These are phyloP conservation scores for Notholithocarpus densiflorus DNA, from an alignment of 306 rosid genomes.

Conservation along the genomic window DNA sequence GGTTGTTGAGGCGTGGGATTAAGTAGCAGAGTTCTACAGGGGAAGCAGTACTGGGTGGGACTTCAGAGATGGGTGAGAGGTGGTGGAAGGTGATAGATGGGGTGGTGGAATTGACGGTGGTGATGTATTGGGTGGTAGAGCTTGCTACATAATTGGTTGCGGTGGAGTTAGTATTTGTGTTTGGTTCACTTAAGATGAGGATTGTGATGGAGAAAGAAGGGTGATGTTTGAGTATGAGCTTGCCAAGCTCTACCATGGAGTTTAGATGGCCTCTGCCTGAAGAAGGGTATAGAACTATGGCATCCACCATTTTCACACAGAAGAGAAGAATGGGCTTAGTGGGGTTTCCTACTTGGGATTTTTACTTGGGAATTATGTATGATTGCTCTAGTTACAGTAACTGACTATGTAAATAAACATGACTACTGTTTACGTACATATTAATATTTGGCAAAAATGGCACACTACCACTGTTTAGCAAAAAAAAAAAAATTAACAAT, in stretches of 20 bases:
- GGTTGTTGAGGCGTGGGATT: not conserved
- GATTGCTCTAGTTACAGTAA: too few relatives aligned
- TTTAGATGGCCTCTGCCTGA: conserved; percentile 16
- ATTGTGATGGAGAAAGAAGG: not conserved
- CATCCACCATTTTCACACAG: not conserved
- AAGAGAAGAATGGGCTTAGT: too few relatives aligned
- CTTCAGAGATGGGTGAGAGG: not conserved
- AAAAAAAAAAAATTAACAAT: too few relatives aligned
- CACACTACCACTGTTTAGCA: too few relatives aligned
- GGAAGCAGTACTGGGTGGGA: not conserved
- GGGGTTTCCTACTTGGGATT: too few relatives aligned
- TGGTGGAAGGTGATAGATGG: conserved; percentile 1
- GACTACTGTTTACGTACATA: too few relatives aligned
- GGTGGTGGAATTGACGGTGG: not conserved
- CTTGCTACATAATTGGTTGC: not conserved
- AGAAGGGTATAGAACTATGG: conserved; percentile 24
- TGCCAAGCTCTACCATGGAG: conserved; percentile 28
- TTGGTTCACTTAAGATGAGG: not conserved
- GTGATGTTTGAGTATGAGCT: conserved; percentile 11
- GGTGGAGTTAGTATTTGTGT: too few relatives aligned
- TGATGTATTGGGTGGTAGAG: not conserved
- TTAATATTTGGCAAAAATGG: too few relatives aligned
- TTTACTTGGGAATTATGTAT: too few relatives aligned
- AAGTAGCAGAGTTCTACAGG: not conserved
- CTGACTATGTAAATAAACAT: too few relatives aligned